Conservation (phyloP, 2,329 filamentous ascomycete species). For the Paracoccidioides lutzii region DNA sequence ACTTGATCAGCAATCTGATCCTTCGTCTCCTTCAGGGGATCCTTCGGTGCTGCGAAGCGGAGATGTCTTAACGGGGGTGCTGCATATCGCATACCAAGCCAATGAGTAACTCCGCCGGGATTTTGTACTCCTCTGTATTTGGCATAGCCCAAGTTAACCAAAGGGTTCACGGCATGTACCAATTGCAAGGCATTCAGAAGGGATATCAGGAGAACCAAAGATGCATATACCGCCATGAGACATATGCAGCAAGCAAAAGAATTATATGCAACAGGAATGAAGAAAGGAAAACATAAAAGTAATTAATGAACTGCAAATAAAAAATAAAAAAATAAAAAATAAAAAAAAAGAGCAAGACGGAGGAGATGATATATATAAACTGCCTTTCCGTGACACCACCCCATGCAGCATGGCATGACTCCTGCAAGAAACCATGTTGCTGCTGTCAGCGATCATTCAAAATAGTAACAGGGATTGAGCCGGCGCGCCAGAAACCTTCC, state of each 20-base stretch:
- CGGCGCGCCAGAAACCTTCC: too few relatives aligned
- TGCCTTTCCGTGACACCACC: too few relatives aligned
- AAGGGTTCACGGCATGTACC: conserved; percentile 14
- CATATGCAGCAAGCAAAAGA: background rate
- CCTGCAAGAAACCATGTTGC: too few relatives aligned
- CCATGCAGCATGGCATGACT: too few relatives aligned
- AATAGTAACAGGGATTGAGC: too few relatives aligned
- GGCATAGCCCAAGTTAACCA: conserved; percentile 54
- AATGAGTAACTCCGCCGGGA: conserved; percentile 50
- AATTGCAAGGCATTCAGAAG: background rate
- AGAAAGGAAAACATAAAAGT: too few relatives aligned
- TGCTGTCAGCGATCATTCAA: too few relatives aligned
- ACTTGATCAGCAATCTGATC: conserved; percentile 45
- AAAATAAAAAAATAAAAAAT: too few relatives aligned
- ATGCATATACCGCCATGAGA: background rate
- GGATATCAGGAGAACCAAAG: background rate
- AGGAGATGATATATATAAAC: too few relatives aligned
- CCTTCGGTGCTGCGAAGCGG: conserved; percentile 54
- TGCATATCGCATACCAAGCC: conserved; percentile 65
- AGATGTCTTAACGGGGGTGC: conserved; percentile 52
- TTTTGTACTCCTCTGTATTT: conserved; percentile 47
- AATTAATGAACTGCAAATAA: too few relatives aligned
- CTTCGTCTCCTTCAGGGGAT: conserved; percentile 39
- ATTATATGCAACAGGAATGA: too few relatives aligned
- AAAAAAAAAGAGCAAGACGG: too few relatives aligned